Evolutionary conservation across 2,329 filamentous ascomycete genomes (phyloP), one percentile per base, ranked within the genome.

Genomic region (Fusarium ambrosium): DNA sequence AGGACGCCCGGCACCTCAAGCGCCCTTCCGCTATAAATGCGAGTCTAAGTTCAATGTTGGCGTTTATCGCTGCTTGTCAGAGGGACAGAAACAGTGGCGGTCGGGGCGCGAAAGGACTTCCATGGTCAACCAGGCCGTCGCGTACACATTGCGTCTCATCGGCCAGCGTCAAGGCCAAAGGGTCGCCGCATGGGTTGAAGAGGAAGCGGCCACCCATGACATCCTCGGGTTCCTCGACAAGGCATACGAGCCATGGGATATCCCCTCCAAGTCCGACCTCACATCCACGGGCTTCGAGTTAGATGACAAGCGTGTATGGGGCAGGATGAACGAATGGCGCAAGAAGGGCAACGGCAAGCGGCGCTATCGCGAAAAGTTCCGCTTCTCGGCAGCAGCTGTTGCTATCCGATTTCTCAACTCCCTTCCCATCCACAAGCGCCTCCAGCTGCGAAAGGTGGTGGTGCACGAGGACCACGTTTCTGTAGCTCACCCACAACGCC

Each of bases 361-460:
- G 14, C 22, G n/a, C 4, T 16, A 53, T 20, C 64, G 56, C 10
- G 10, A 39, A 22, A 73, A 48, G 22, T 64, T 45, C 24, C 62
- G 71, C 6, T 60, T 51, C 20, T 72, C 71, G 0, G 71, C 70
- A 0, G 18, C 18, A 4, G 58, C 70, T 7, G 36, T 64, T 1
- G 39, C 71, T 2, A 60, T 62, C 20, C n/a, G n/a, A 0, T 70
- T 72, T 6, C 60, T 73, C 4, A 16, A n/a, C 0, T 37, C 18
- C 6, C 10, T 73, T 10, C 7, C 66, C 0, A 3, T 4, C 0
- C 6, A 13, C 0, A 56, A 56, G 13, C 60, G 62, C 2, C 4
- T 43, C 2, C 27, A 29, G 8, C 41, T 73, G 13, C 60, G 66
- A 7, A 27, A 48, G 10, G 2, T 74, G 4, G 16, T 4, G 0